A percentile compares a stretch with the other conserved stretches of the same genome.
These are phyloP conservation scores for Daldinia childiae DNA, from an alignment of 495 filamentous ascomycete genomes.

Conservation along the genomic window DNA sequence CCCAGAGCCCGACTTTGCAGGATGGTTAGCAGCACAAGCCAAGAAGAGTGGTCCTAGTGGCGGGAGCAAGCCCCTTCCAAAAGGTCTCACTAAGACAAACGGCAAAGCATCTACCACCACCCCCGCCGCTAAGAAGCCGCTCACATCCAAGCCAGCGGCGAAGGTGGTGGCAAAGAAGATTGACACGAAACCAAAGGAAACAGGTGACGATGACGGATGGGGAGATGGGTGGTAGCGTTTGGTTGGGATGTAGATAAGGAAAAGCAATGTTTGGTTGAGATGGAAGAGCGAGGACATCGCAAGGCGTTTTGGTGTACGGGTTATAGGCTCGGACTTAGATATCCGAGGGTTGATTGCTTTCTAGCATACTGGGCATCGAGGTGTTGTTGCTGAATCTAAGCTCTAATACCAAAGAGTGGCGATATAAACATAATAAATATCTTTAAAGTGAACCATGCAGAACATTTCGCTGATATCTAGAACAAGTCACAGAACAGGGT, in stretches of 20 bases:
- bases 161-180: constrained; percentile 59
- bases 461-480: neutral
- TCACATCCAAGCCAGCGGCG: constrained; percentile 41
- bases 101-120: constrained; percentile 52
- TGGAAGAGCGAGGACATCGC: neutral
- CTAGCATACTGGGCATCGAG: neutral
- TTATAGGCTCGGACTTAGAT: neutral
- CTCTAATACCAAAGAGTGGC: neutral
- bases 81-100: constrained; percentile 70
- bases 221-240: constrained; percentile 69
- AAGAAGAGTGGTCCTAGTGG: constrained; percentile 67
- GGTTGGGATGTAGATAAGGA: neutral
- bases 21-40: constrained; percentile 87
- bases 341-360: constrained; percentile 1
- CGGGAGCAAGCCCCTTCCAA: constrained; percentile 72
- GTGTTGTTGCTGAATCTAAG: constrained; percentile 3
- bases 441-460: neutral
- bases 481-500: neutral
- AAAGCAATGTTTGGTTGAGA: neutral
- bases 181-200: constrained; percentile 65
- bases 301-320: constrained; percentile 29
- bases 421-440: constrained; percentile 5
- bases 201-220: constrained; percentile 70
- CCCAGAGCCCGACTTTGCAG: constrained; percentile 91
- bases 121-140: constrained; percentile 49